Evolutionary conservation across 148 eudicot species (phyloP), one percentile per base, ranked within the genome.

Genomic region (Silene uniflora): DNA sequence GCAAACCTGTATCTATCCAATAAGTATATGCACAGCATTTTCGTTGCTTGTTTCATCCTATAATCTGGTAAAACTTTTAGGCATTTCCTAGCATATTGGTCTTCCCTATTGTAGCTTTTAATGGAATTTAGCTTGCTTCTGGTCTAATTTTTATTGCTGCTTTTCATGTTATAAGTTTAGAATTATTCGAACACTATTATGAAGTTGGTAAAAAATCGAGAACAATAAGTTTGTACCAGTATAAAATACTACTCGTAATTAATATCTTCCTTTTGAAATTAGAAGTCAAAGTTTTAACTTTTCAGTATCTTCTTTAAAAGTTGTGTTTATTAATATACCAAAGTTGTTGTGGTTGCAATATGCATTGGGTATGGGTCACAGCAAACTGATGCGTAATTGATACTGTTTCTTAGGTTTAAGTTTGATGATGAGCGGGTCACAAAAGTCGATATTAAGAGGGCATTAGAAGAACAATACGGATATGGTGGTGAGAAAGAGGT

Each of bases 401-500:
- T 18, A 49, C 10, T 62, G 17, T 22, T 22, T 27, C 16, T 59
- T 79, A 94, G 97, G 98, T 91, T 86, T 77, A 91, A 93, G 77
- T 93, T 93, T 84, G 98, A 93, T 62, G 98, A 93, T 85, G 98
- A 93, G 69, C 86, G 98, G 80, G 98, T 93, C 22, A 91, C 98
- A 44, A 91, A 88, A 86, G 98, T 91, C 82, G 94, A 91, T 78
- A 44, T 83, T 29, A 89, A 91, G 72, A 88, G 85, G 78, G 97
- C 91, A 12, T 70, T 92, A 68, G 98, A 94, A 82, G 98, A 94
- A 86, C 98, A 91, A n/a, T n/a, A n/a, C n/a, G n/a, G n/a, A 71
- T 94, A 86, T 88, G 98, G 98, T 71, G 98, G 98, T 32, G 97
- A 94, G 83, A 97, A 92, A 78, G 98, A 94, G 96, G 98, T 94